Evolutionary conservation across 208 protist species (phyloP).

Genomic region (Crithidia expoeki): DNA sequence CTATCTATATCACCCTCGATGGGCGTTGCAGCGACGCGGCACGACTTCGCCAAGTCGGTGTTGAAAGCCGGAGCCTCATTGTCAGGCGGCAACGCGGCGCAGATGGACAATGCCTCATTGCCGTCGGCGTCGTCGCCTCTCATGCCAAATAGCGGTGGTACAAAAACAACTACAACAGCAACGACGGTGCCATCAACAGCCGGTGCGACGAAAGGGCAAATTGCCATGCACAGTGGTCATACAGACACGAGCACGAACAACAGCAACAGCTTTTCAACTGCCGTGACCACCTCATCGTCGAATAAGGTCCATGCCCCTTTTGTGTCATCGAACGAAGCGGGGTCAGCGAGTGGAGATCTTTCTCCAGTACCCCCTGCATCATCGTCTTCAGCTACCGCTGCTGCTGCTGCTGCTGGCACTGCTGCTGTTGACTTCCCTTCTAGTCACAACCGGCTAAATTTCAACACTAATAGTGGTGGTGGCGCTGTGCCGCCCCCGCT

Average conservation of each 20-base stretch:
- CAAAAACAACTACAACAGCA: background rate
- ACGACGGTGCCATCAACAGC: too few species aligned
- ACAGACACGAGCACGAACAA: background rate
- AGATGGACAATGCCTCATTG: background rate
- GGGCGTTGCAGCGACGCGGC: background rate
- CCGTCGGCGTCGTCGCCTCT: background rate
- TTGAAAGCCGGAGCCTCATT: background rate
- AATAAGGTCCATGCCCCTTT: too few species aligned
- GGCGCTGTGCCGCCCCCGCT: background rate
- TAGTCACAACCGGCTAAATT: constrained; percentile 4
- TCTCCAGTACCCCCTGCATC: too few species aligned
- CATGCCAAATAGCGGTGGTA: background rate
- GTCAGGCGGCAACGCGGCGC: background rate
- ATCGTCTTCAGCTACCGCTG: too few species aligned
- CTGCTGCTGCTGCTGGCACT: background rate
- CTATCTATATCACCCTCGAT: background rate
- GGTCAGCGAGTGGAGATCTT: too few species aligned
- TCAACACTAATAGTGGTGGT: constrained; percentile 5
- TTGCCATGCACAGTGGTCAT: too few species aligned
- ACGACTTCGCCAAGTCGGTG: background rate
- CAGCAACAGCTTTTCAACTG: background rate
- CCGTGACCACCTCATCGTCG: constrained; percentile 2
- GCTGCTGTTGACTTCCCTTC: background rate
- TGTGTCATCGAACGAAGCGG: too few species aligned
- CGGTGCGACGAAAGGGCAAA: too few species aligned